Percentiles rank a stretch among this genome's conserved stretches.
Conservation (phyloP, 169 alveolate genomes). For the Neospora caninum region DNA sequence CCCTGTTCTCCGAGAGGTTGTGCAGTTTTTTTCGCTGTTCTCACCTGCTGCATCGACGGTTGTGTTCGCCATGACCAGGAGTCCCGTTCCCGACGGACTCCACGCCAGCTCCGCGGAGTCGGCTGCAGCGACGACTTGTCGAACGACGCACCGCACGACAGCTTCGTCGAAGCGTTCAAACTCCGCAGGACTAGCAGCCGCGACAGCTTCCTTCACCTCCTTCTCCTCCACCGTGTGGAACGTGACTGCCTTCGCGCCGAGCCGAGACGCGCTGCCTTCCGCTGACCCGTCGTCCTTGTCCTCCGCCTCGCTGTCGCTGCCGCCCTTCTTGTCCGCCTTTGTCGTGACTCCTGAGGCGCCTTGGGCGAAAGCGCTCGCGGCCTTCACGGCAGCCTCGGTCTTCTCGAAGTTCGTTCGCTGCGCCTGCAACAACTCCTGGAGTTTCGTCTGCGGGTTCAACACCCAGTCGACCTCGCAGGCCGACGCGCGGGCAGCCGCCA, state of each 20-base stretch:
- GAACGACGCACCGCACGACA: slow-evolving; percentile 34
- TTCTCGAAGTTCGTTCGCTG: slow-evolving; percentile 41
- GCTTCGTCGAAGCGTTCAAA: slow-evolving; percentile 27
- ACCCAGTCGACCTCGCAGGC: slow-evolving; percentile 45
- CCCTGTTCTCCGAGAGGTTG: neutral
- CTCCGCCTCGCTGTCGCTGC: neutral
- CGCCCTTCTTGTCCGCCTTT: neutral
- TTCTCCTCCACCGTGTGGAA: slow-evolving; percentile 1
- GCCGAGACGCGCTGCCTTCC: neutral
- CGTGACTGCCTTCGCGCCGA: neutral
- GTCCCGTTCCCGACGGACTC: slow-evolving; percentile 67
- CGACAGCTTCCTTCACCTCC: slow-evolving; percentile 11
- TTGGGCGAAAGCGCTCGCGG: neutral
- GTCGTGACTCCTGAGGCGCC: slow-evolving; percentile 18
- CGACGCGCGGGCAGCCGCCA: slow-evolving; percentile 48
- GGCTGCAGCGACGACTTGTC: slow-evolving; percentile 60
- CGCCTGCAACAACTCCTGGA: slow-evolving; percentile 53
- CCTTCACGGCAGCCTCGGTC: neutral
- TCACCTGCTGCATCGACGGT: slow-evolving; percentile 68
- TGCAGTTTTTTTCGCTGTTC: neutral
- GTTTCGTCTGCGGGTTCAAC: slow-evolving; percentile 45
- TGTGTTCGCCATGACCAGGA: slow-evolving; percentile 60
- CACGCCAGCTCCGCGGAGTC: slow-evolving; percentile 64
- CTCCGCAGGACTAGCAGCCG: slow-evolving; percentile 18
- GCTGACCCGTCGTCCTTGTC: neutral